Evolutionary conservation across 805 yeast genomes (phyloP).

Genomic region (Ogataea philodendri): DNA sequence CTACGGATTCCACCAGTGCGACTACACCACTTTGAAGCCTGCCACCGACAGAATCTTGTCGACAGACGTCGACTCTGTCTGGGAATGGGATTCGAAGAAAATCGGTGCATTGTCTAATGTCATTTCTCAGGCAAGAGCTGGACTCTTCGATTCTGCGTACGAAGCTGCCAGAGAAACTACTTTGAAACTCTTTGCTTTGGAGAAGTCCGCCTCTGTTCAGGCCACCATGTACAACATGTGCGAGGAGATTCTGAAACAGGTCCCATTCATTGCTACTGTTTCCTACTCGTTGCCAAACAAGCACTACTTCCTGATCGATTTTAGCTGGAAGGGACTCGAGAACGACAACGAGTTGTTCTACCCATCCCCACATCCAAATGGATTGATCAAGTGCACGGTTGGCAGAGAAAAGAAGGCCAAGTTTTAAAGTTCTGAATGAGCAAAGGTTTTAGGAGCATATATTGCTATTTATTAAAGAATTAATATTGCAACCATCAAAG

Average conservation of each 20-base stretch:
- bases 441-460: constrained; percentile 1
- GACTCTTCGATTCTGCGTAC: constrained; percentile 64
- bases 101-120: constrained; percentile 51
- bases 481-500: too few relatives aligned
- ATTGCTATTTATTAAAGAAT: too few relatives aligned
- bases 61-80: constrained; percentile 75
- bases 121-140: constrained; percentile 50
- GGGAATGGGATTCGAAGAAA: constrained; percentile 59
- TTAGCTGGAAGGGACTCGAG: constrained; percentile 79
- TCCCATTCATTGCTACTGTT: constrained; percentile 59
- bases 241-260: constrained; percentile 59
- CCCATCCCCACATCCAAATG: constrained; percentile 91
- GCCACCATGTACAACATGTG: constrained; percentile 96
- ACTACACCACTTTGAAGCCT: constrained; percentile 83
- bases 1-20: constrained; percentile 82
- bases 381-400: constrained; percentile 84
- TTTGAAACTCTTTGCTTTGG: constrained; percentile 74
- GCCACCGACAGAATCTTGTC: constrained; percentile 83
- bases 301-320: constrained; percentile 80
- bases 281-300: constrained; percentile 84
- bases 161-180: constrained; percentile 65
- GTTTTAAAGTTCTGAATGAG: too few relatives aligned
- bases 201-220: constrained; percentile 91
- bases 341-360: constrained; percentile 83
- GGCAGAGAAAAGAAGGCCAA: constrained; percentile 63